Evolutionary conservation across 306 rosid genomes (phyloP).

Genomic region (Coriaria nepalensis): DNA sequence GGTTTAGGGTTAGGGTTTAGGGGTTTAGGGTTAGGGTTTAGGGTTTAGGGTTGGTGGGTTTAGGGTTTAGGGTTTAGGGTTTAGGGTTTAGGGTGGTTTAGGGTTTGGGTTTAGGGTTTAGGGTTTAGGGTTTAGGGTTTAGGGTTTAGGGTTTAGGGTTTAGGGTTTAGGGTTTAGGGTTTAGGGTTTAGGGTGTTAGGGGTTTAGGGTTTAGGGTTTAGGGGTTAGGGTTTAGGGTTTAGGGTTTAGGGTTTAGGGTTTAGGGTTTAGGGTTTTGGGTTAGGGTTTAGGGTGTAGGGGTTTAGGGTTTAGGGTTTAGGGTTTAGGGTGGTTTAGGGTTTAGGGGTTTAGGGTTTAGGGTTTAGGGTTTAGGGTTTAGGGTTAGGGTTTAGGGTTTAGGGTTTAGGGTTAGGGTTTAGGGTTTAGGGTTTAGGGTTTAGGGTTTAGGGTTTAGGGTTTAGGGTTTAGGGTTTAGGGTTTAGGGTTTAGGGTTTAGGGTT

Average conservation of each 20-base stretch:
- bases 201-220: too few relatives aligned
- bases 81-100: constrained; percentile 14
- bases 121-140: constrained; percentile 5
- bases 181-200: constrained; percentile 13
- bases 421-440: background rate
- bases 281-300: constrained; percentile 6
- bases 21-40: constrained; percentile 13
- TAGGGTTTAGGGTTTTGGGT: constrained; percentile 12
- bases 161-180: constrained; percentile 3
- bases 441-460: constrained; percentile 1
- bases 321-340: background rate
- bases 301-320: constrained; percentile 1
- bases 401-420: constrained; percentile 5
- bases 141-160: too few relatives aligned
- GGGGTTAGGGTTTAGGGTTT: constrained; percentile 12
- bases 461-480: constrained; percentile 9
- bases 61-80: constrained; percentile 11
- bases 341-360: constrained; percentile 1
- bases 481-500: constrained; percentile 9
- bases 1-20: constrained; percentile 10
- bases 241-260: constrained; percentile 17
- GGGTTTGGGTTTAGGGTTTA: constrained; percentile 9
- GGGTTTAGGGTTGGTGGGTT: constrained; percentile 12
- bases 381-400: background rate
- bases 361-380: too few relatives aligned